Evolutionary conservation across 495 filamentous ascomycete genomes (phyloP), one percentile per base, ranked within the genome.

Genomic region (Rostrohypoxylon terebratum): DNA sequence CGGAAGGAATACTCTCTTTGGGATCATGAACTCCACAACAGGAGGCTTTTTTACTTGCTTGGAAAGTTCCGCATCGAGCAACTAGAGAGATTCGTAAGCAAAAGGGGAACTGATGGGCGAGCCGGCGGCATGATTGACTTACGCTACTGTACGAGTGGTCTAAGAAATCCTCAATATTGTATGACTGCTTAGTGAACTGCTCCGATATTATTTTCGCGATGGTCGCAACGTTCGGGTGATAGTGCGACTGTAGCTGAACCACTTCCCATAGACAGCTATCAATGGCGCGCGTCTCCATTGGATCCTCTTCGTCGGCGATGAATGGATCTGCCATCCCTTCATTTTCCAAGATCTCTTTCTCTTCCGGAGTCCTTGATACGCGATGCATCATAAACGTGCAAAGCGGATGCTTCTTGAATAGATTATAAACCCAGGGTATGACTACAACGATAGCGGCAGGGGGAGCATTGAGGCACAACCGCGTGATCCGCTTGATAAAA

Each of bases 371-470:
- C 48, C 86, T 83, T 21, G 87, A 83, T 25, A 87, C 90, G 18
- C 96, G 89, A 78, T 98, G 96, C 66, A 99, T 88, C 93, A 98
- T 97, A 78, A 96, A 97, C 14, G 94, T 95, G 71, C 92, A 96
- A 13, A 90, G 88, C 11, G 94, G 94, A 79, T 99, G 96, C 67
- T 83, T 87, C 78, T 94, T 96, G 80, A 99, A 87, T 54, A 97
- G 85, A 79, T 99, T 99, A 83, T 99, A 99, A 57, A 95, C 88
- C 87, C 92, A 97, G 34, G 96, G 96, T 25, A 98, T 87, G 36
- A 97, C 90, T 16, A 87, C 90, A 7, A 98, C 94, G 69, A 98
- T 92, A 6, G 92, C 95, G 21, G 90, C 87, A 0, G 96, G 96
- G 4, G 96, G 94, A 0, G 93, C 94, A 73, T 90, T 88, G 13